Evolutionary conservation across 1,284 basidiomycete genomes (phyloP).

Genomic region (Ceratobasidium sp.): DNA sequence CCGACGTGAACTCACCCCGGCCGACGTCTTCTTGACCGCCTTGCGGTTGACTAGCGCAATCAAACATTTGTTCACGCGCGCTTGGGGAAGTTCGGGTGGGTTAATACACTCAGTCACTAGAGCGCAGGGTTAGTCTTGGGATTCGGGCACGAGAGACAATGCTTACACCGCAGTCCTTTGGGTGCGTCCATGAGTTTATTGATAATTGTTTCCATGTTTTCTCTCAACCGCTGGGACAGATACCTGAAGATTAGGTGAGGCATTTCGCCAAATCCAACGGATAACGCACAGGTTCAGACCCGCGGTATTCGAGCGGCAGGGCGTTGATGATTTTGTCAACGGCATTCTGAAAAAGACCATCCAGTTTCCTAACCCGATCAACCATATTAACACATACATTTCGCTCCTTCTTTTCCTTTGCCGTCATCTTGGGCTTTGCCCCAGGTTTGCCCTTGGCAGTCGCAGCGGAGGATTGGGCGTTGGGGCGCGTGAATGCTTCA

Average conservation of each 20-base stretch:
- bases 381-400: constrained; percentile 59
- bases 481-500: constrained; percentile 48
- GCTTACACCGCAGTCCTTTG: constrained; percentile 46
- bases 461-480: constrained; percentile 47
- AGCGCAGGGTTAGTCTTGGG: constrained; percentile 27
- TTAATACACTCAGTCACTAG: constrained; percentile 82
- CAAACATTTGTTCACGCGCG: constrained; percentile 91
- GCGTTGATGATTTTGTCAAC: constrained; percentile 80
- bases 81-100: constrained; percentile 85
- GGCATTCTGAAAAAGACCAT: constrained; percentile 51
- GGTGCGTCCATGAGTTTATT: constrained; percentile 71
- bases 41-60: constrained; percentile 91
- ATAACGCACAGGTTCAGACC: constrained; percentile 77
- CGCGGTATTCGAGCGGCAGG: constrained; percentile 90
- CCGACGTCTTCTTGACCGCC: constrained; percentile 71
- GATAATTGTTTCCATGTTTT: constrained; percentile 81
- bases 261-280: not conserved
- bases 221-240: constrained; percentile 68
- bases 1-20: constrained; percentile 5
- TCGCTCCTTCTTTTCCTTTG: constrained; percentile 86
- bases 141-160: not conserved
- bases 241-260: not conserved
- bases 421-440: constrained; percentile 70
- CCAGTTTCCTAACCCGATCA: not conserved
- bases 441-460: constrained; percentile 53